phyloP scores from a whole-genome alignment of 208 protist genomes.

The Naegleria fowleri region DNA sequence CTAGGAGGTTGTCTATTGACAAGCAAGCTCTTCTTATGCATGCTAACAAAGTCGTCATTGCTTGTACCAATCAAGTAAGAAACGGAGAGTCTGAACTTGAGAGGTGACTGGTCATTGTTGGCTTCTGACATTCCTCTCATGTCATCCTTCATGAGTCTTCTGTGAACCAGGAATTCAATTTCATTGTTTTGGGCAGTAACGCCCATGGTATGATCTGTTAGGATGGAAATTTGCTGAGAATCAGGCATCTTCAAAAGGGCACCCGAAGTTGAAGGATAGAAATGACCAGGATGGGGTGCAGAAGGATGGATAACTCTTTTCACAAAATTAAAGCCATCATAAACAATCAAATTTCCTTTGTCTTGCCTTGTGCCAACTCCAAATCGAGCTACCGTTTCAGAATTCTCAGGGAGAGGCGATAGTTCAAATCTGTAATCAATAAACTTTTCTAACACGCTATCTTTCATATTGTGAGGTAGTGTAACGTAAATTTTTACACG shows the following conservation, averaged over 20 bases:
- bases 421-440: constrained; percentile 10
- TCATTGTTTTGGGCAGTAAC: background rate
- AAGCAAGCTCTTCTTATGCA: background rate
- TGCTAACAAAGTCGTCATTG: background rate
- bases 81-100: background rate
- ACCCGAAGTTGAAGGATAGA: background rate
- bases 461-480: background rate
- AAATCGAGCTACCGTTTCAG: background rate
- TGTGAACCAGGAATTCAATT: constrained; percentile 4
- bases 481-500: background rate
- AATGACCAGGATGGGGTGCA: background rate
- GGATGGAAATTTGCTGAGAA: background rate
- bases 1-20: background rate
- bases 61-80: background rate
- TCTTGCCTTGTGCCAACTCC: background rate
- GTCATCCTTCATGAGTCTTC: constrained; percentile 15
- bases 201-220: constrained; percentile 7
- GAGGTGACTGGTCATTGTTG: background rate
- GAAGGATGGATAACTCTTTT: background rate
- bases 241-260: background rate
- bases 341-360: background rate
- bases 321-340: constrained; percentile 20
- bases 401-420: background rate
- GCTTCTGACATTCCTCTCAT: constrained; percentile 22
- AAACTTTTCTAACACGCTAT: background rate